Conservation (phyloP, 2,329 filamentous ascomycete genomes). For the Beauveria sp. region DNA sequence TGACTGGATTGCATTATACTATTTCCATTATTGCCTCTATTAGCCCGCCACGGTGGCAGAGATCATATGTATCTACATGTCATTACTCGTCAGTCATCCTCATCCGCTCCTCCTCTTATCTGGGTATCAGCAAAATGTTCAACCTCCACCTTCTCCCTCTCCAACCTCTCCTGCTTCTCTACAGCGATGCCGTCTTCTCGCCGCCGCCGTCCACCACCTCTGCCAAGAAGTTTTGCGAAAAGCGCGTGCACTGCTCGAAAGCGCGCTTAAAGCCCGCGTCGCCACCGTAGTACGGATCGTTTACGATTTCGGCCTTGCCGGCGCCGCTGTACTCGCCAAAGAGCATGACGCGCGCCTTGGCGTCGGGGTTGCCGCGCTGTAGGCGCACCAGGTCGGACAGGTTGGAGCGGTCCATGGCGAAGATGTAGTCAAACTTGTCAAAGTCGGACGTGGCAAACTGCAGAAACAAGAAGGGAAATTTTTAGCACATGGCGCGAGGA, state of each 20-base stretch:
- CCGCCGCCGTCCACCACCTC: constrained; percentile 34
- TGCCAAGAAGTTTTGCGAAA: constrained; percentile 67
- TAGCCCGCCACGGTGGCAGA: too few species aligned
- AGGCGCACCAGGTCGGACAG: constrained; percentile 60
- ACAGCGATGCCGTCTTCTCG: constrained; percentile 9
- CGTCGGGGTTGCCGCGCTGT: constrained; percentile 47
- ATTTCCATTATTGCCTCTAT: too few species aligned
- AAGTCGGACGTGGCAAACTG: constrained; percentile 63
- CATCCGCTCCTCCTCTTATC: not conserved
- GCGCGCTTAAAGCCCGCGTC: constrained; percentile 72
- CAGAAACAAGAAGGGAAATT: not conserved
- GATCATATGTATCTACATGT: too few species aligned
- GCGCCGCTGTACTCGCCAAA: constrained; percentile 76
- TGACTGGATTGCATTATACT: too few species aligned
- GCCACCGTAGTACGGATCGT: constrained; percentile 91
- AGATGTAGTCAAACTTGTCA: constrained; percentile 79
- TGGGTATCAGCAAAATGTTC: not conserved
- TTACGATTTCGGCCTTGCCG: constrained; percentile 60
- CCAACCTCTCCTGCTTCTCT: not conserved
- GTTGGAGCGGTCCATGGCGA: constrained; percentile 89
- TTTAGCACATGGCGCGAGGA: not conserved
- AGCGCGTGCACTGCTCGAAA: constrained; percentile 76
- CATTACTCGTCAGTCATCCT: too few species aligned
- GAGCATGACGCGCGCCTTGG: constrained; percentile 62
- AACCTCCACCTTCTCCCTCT: too few species aligned